Evolutionary conservation across 2,329 filamentous ascomycete genomes (phyloP), one percentile per base, ranked within the genome.

Genomic region (Chrysoporthe cubensis): DNA sequence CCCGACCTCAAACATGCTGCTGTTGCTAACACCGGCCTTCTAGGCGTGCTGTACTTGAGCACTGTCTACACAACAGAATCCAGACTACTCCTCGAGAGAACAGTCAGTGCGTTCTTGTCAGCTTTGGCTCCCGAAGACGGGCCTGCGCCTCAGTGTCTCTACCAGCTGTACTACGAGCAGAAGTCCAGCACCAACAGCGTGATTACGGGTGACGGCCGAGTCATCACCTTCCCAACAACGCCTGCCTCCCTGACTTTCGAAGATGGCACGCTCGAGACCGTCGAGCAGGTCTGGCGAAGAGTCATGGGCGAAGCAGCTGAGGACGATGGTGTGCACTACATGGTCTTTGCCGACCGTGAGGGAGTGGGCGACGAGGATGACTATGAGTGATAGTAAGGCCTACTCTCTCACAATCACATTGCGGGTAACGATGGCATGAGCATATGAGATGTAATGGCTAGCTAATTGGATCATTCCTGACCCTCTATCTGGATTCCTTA

Each of bases 291-390:
- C 7, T 98, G 94, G 94, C 82, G 85, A 69, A 80, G 82, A 61
- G 83, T 94, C 4, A 81, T 87, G 71, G 58, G 84, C 11, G 79
- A 81, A 1, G 83, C 84, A 4, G 80, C 77, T 1, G 80, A 80
- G 21, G 81, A 82, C 21, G 80, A 81, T 21, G 77, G 74, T 6
- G 63, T 70, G 37, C 78, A 85, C 57, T 97, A 96, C 74, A 89
- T 97, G 86, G 82, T 85, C 26, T 97, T 97, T 76, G 86, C 90
- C 61, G 91, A 96, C 69, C 85, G 93, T 34, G 90, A 94, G 75
- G 85, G 83, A 16, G 81, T 81, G 40, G 81, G 79, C 68, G 86
- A 86, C 43, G 88, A 91, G 66, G 85, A 88, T 48, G 77, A 82
- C 61, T 85, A 85, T 70, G 81, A 87, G 63, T 80, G 34, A 65